Conservation (phyloP, 148 eudicot genomes). For the Beta vulgaris region DNA sequence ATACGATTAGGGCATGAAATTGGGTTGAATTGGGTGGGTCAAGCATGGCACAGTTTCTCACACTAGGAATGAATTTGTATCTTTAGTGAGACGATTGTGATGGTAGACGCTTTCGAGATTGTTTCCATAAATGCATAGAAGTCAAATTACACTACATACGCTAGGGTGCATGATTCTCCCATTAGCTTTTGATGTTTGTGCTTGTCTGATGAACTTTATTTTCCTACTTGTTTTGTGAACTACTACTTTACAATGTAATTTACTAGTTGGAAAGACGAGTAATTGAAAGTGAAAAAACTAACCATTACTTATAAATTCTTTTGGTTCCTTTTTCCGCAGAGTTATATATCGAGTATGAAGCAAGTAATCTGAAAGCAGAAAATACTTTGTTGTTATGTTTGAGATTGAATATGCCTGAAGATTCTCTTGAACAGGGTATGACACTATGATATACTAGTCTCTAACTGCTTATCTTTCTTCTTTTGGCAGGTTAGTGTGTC, state of each 20-base stretch:
- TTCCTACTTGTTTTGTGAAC: neutral
- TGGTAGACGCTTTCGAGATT: neutral
- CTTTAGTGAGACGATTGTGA: neutral
- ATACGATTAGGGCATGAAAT: no score
- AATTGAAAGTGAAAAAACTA: no score
- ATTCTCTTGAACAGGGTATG: neutral
- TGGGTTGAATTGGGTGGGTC: no score
- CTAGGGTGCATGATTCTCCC: no score
- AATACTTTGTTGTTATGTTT: no score
- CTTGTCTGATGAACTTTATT: neutral
- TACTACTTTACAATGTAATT: neutral
- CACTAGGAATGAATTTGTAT: neutral
- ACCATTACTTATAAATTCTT: no score
- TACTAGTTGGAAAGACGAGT: neutral
- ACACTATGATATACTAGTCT: neutral
- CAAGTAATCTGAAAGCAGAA: no score
- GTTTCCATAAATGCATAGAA: neutral
- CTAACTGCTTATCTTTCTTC: neutral
- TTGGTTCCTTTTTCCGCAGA: no score
- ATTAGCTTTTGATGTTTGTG: neutral
- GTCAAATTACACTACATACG: no score
- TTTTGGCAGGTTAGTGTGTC: constrained; percentile 27
- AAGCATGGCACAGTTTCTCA: no score
- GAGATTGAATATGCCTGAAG: no score
- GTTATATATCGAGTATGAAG: no score